phyloP scores from a whole-genome alignment of 2,329 filamentous ascomycete genomes.

The Venturiaceae sp. region DNA sequence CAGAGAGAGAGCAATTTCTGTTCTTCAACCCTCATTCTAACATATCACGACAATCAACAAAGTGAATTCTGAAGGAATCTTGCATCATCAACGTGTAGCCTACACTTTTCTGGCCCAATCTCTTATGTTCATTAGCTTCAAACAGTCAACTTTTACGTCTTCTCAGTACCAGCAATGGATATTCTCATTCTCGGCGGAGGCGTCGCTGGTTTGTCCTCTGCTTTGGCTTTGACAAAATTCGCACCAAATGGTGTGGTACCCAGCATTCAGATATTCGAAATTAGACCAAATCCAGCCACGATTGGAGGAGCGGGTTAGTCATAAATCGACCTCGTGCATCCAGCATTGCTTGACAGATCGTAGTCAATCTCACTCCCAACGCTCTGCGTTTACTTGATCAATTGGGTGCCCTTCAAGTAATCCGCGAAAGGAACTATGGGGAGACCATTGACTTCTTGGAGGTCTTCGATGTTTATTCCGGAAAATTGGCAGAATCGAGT shows the following conservation, averaged over 20 bases:
- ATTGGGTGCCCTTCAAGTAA: slow-evolving; percentile 28
- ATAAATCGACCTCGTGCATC: slow-evolving; percentile 22
- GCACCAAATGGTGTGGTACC: background rate
- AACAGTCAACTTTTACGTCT: background rate
- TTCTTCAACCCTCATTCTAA: too few species aligned
- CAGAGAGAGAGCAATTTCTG: too few species aligned
- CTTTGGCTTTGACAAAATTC: slow-evolving; percentile 13
- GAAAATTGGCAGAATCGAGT: slow-evolving; percentile 15
- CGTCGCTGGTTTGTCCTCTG: slow-evolving; percentile 15
- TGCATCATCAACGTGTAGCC: too few species aligned
- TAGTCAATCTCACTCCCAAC: slow-evolving; percentile 33
- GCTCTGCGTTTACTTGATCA: slow-evolving; percentile 32
- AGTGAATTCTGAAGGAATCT: too few species aligned
- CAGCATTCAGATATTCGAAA: slow-evolving; percentile 1
- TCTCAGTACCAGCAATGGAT: slow-evolving; percentile 5
- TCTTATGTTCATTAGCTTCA: too few species aligned
- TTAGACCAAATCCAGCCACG: slow-evolving; percentile 7
- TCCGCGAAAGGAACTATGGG: slow-evolving; percentile 27
- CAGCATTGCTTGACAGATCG: slow-evolving; percentile 13
- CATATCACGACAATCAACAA: too few species aligned
- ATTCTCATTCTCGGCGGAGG: slow-evolving; percentile 18
- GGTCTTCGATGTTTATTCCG: background rate
- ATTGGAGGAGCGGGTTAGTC: slow-evolving; percentile 20
- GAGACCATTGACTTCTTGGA: slow-evolving; percentile 28
- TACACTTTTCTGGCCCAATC: too few species aligned